phyloP scores from a whole-genome alignment of 148 eudicot genomes.

The Cornus kousa region DNA sequence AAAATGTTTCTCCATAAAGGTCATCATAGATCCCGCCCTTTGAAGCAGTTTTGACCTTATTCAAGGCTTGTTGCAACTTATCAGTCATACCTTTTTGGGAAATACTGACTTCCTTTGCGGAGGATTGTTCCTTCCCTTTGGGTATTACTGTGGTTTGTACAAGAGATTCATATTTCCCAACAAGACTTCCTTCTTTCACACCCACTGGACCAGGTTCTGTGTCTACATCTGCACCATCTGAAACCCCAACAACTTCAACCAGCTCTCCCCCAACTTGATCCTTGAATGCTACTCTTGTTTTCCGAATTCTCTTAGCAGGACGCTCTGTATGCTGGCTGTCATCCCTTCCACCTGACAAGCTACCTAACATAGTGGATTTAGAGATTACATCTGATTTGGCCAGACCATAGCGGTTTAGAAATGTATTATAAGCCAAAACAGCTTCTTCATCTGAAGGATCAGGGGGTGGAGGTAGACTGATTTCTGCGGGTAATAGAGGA shows the following conservation, averaged over 20 bases:
- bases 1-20: conserved; percentile 73
- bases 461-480: conserved; percentile 75
- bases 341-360: conserved; percentile 31
- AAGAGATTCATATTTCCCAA: conserved; percentile 90
- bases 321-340: conserved; percentile 32
- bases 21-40: conserved; percentile 82
- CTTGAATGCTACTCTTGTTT: conserved; percentile 67
- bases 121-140: conserved; percentile 56
- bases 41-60: conserved; percentile 68
- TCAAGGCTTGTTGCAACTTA: conserved; percentile 68
- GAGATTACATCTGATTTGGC: conserved; percentile 26
- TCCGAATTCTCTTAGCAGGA: conserved; percentile 66
- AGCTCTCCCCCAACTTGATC: conserved; percentile 95
- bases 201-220: conserved; percentile 96
- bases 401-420: conserved; percentile 66
- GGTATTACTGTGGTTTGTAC: conserved; percentile 85
- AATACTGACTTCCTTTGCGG: conserved; percentile 48
- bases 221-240: conserved; percentile 96
- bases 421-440: conserved; percentile 78
- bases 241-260: conserved; percentile 83
- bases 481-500: conserved; percentile 42
- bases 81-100: conserved; percentile 74
- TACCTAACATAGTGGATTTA: conserved; percentile 19
- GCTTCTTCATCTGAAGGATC: conserved; percentile 95
- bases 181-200: conserved; percentile 96